Base-by-base conservation (phyloP, 164 flowering plant genomes). In the Macadamia integrifolia region DNA sequence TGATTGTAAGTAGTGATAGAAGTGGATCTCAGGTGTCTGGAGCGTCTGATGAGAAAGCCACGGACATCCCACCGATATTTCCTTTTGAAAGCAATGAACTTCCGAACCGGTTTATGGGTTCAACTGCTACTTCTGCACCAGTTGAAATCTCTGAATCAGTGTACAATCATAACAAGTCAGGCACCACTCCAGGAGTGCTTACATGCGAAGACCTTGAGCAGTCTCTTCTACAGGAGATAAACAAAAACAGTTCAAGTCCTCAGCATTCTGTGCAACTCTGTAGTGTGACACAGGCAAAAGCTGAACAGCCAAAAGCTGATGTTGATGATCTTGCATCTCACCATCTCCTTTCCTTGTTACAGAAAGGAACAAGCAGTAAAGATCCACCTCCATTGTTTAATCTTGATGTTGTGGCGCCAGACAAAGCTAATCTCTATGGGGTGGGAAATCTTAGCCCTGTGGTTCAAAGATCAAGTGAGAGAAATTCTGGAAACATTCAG, bases 151-250 rank as follows among this genome's bases (percentile, higher is more conserved):
- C 77, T 70, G 82, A 84, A 46, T 81, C 77, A 50, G 1, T 46
- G 9, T 11, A 58, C 71, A 73, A 55, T 59, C 66, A 29, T 42
- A 75, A 61, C 35, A 84, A 69, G 69, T 62, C 72, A 55, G 86
- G 75, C 40, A 65, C 72, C 14, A 61, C 73, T 70, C 73, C 85
- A 9, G 72, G 84, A 66, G 88, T 89, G 61, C 89, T 95, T 68
- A 95, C 99, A 14, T 95, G 98, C 83, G 94, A 88, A 78, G 98
- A 92, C 74, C 91, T 92, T 67, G 99, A 94, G 74, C 97, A 90
- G 73, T 85, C 89, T 30, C 86, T 95, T 53, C 75, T 95, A 46
- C 88, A 90, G 2, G 90, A 77, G 71, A 74, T 82, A 56, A 73
- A 76, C 71, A 89, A 74, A 59, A 80, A 68, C 57, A 70, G 55